Evolutionary conservation across 768 basidiomycete species (phyloP).

Genomic region (Suillus variegatus): DNA sequence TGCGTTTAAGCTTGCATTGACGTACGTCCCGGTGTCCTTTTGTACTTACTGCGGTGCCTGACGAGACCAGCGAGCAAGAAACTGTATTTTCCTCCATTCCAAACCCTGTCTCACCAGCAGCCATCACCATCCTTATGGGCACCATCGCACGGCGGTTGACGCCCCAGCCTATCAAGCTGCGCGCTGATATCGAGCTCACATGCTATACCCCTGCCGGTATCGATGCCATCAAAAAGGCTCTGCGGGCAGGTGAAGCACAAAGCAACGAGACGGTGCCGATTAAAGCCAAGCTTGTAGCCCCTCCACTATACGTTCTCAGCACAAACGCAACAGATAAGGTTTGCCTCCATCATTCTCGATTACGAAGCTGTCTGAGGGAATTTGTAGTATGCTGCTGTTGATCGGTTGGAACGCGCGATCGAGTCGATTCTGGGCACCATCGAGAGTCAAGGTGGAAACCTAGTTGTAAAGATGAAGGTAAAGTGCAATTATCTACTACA

Average conservation of each 20-base stretch:
- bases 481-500: neutral
- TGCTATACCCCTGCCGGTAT: slow-evolving; percentile 96
- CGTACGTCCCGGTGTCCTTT: slow-evolving; percentile 50
- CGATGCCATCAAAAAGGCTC: slow-evolving; percentile 92
- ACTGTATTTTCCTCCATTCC: slow-evolving; percentile 77
- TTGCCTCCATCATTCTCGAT: neutral
- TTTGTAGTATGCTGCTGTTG: slow-evolving; percentile 78
- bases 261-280: slow-evolving; percentile 92
- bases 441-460: slow-evolving; percentile 78
- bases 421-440: slow-evolving; percentile 87
- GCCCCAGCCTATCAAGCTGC: slow-evolving; percentile 97
- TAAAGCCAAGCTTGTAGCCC: slow-evolving; percentile 95
- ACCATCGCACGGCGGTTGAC: slow-evolving; percentile 95
- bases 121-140: slow-evolving; percentile 62
- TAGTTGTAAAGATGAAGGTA: slow-evolving; percentile 97
- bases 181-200: slow-evolving; percentile 96
- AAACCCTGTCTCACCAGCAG: slow-evolving; percentile 55
- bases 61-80: slow-evolving; percentile 59
- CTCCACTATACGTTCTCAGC: slow-evolving; percentile 92
- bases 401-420: slow-evolving; percentile 91
- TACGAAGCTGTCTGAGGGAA: neutral
- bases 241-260: slow-evolving; percentile 84
- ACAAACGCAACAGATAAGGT: slow-evolving; percentile 98
- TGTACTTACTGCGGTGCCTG: neutral
- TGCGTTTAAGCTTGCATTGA: slow-evolving; percentile 95